Evolutionary conservation across 225 moss, liverwort and hornwort genomes (phyloP).

Genomic region (Ulota crispa): DNA sequence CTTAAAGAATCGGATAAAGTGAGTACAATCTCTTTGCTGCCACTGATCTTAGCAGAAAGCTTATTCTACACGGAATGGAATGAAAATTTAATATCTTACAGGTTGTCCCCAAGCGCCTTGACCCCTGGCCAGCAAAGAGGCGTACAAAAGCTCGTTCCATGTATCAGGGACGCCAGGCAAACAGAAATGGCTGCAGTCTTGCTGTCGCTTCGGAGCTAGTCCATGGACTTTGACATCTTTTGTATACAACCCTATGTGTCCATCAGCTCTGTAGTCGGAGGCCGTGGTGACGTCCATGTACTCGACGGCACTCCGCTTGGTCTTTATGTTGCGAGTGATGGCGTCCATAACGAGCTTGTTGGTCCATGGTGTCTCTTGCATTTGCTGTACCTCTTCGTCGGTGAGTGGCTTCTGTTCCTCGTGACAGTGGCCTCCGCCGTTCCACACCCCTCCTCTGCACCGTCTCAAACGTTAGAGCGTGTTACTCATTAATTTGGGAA

Average conservation of each 20-base stretch:
- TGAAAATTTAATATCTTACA: not conserved
- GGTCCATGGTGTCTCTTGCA: slow-evolving; percentile 35
- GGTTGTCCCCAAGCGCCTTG: slow-evolving; percentile 41
- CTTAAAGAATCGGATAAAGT: too few species aligned
- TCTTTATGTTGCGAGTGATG: slow-evolving; percentile 11
- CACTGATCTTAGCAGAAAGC: not conserved
- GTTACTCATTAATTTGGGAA: too few species aligned
- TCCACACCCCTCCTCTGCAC: slow-evolving; percentile 47
- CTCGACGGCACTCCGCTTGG: slow-evolving; percentile 24
- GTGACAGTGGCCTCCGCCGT: slow-evolving; percentile 44
- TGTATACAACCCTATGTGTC: slow-evolving; percentile 34
- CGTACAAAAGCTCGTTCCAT: slow-evolving; percentile 54
- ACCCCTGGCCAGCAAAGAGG: slow-evolving; percentile 37
- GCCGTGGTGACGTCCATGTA: slow-evolving; percentile 41
- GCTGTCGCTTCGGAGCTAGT: not conserved
- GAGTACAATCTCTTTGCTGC: not conserved
- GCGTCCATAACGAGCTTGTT: slow-evolving; percentile 30
- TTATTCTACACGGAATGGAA: not conserved
- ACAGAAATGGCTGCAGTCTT: slow-evolving; percentile 65
- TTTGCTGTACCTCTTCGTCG: slow-evolving; percentile 24
- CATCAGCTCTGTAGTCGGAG: slow-evolving; percentile 47
- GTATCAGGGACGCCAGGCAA: slow-evolving; percentile 58
- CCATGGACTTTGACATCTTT: slow-evolving; percentile 17
- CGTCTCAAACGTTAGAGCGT: not conserved
- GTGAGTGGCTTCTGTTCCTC: slow-evolving; percentile 37